phyloP scores from a whole-genome alignment of 257 asterid species.

The Fraxinus americana region DNA sequence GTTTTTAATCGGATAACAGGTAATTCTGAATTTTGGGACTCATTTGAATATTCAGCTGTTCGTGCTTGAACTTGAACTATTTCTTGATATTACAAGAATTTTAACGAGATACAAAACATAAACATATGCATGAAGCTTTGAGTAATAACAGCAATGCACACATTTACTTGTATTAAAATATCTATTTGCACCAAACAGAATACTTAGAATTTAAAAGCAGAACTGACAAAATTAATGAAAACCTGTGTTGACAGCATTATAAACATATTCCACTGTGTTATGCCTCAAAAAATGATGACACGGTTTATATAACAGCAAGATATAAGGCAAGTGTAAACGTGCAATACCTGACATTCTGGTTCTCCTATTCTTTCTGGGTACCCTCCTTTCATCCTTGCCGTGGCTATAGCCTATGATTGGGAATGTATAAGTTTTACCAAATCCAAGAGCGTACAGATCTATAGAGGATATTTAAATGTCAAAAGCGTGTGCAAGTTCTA shows the following conservation, averaged over 20 bases:
- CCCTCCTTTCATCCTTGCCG: conserved; percentile 91
- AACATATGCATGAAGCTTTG: too few relatives aligned
- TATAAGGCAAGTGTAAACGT: not conserved
- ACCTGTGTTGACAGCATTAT: not conserved
- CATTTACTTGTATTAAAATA: too few relatives aligned
- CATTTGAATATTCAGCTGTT: not conserved
- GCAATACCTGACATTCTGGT: conserved; percentile 85
- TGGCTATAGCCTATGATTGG: conserved; percentile 70
- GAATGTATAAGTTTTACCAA: conserved; percentile 18
- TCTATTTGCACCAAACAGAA: too few relatives aligned
- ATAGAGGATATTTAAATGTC: not conserved
- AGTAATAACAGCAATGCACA: too few relatives aligned
- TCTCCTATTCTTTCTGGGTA: conserved; percentile 95
- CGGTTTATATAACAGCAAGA: not conserved
- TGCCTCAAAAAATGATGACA: not conserved
- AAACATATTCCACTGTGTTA: not conserved
- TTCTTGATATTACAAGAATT: not conserved
- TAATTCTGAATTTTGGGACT: not conserved
- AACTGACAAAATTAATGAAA: not conserved
- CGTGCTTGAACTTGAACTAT: not conserved
- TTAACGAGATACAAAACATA: too few relatives aligned
- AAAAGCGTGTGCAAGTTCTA: not conserved
- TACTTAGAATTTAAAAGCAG: too few relatives aligned
- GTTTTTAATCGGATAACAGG: not conserved
- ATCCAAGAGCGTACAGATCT: not conserved